Conservation (phyloP, 768 basidiomycete genomes). For the Tremella mesenterica region DNA sequence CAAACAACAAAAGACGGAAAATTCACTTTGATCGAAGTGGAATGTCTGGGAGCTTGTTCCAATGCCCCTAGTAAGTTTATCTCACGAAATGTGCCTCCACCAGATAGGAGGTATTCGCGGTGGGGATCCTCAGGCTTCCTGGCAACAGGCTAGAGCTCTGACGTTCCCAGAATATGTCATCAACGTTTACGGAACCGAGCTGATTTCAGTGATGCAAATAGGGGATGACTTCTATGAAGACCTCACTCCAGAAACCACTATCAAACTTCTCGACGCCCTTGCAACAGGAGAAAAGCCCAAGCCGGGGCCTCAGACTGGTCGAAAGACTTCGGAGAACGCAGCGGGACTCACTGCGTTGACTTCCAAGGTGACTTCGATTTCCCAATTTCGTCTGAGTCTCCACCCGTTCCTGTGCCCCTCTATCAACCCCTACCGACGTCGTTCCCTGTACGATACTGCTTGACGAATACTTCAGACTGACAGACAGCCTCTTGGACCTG, state of each 20-base stretch:
- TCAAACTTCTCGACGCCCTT: slow-evolving; percentile 46
- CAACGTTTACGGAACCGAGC: background rate
- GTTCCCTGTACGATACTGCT: background rate
- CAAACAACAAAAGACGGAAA: slow-evolving; percentile 92
- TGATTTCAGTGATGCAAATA: slow-evolving; percentile 71
- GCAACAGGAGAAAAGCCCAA: slow-evolving; percentile 68
- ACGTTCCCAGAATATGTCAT: background rate
- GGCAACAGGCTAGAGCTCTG: background rate
- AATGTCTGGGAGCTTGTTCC: slow-evolving; percentile 96
- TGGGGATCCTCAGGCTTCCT: background rate
- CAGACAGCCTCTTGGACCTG: slow-evolving; percentile 79
- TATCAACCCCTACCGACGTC: background rate
- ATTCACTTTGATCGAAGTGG: slow-evolving; percentile 95
- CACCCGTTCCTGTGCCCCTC: background rate
- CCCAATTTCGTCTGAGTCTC: background rate
- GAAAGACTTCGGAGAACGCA: slow-evolving; percentile 84
- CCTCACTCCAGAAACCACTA: slow-evolving; percentile 48
- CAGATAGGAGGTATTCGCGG: too few species aligned
- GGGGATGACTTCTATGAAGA: slow-evolving; percentile 86
- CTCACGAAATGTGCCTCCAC: background rate
- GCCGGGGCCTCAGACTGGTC: slow-evolving; percentile 83
- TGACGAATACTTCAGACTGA: background rate
- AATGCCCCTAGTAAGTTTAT: slow-evolving; percentile 53
- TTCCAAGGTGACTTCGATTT: background rate
- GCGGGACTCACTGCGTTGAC: slow-evolving; percentile 65